Conservation (phyloP, 2,329 filamentous ascomycete genomes). For the Claviceps sp. region DNA sequence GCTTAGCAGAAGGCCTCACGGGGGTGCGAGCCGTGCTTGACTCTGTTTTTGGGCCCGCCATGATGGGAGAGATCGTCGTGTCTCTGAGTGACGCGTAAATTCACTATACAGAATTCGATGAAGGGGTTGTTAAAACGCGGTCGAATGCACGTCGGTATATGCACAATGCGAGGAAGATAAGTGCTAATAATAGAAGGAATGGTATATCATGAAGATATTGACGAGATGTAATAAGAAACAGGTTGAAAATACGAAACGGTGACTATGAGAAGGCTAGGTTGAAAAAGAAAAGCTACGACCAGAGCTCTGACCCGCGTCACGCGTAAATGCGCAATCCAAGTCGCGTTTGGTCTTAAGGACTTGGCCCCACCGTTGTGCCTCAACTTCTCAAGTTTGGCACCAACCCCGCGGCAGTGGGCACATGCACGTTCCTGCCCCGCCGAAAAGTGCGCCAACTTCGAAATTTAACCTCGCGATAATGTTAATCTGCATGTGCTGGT, state of each 20-base stretch:
- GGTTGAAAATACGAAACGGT: not conserved
- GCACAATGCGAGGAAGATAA: not conserved
- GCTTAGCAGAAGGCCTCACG: constrained; percentile 2
- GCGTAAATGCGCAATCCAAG: not conserved
- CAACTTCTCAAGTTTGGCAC: not conserved
- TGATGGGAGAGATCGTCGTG: not conserved
- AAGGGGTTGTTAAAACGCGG: not conserved
- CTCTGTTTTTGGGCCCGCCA: constrained; percentile 4
- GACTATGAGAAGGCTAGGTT: not conserved
- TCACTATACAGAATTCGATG: not conserved
- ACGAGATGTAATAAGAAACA: not conserved
- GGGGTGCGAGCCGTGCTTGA: constrained; percentile 4
- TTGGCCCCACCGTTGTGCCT: too few relatives aligned
- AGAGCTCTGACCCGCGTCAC: constrained; percentile 1
- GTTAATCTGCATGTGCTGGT: too few relatives aligned
- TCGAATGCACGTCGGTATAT: not conserved
- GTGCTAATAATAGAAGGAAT: not conserved
- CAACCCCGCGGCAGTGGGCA: not conserved
- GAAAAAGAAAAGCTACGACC: not conserved
- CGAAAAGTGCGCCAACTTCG: not conserved
- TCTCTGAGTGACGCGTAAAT: not conserved
- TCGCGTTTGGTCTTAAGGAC: not conserved
- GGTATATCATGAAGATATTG: not conserved
- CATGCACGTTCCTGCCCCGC: not conserved
- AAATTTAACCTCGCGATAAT: not conserved